Base-by-base conservation (phyloP, 2,329 filamentous ascomycete species). In the Xylaria hypoxylon region DNA sequence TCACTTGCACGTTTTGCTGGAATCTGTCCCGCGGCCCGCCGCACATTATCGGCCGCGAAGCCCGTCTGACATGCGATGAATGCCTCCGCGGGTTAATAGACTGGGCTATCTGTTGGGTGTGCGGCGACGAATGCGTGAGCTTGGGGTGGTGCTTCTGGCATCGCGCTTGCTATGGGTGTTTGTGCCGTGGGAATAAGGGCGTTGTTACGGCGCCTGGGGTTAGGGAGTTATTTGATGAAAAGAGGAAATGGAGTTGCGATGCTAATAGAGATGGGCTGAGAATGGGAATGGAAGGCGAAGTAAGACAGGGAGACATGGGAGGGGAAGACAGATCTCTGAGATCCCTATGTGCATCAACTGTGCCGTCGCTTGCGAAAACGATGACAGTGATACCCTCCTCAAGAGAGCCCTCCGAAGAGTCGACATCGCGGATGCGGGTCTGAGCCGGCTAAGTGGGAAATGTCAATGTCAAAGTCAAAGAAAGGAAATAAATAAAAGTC, bases 81-180 rank as follows among this genome's bases (percentile, higher is more conserved):
- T 89, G 86, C 76, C 81, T 84, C 75, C 70, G 76, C 7, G 80
- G 80, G 1, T 74, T 88, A 2, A 73, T 87, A 56, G 80, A 86
- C 72, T 79, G 88, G 53, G 84, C 85, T 66, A 83, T 88, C 58
- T 88, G 83, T 75, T 88, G 79, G 86, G 85, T 84, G 28, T 88
- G 86, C 68, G 85, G 80, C 0, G 82, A 85, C 26, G 85, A 87
- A 64, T 85, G 84, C 68, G 83, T 88, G 45, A 87, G 85, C 69
- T 79, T 88, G n/a, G 85, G 85, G 0, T 88, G 83, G 86, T 87
- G 85, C 71, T 88, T 88, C 72, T 88, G 85, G 86, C 86, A 88
- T 71, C 79, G 80, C 44, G 79, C 76, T 0, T 88, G 85, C 73
- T 88, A 86, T 74, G 85, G 86, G 17, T 88, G 85, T 72, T 72